Conservation (phyloP, 768 basidiomycete species). For the Naganishia friedmannii region DNA sequence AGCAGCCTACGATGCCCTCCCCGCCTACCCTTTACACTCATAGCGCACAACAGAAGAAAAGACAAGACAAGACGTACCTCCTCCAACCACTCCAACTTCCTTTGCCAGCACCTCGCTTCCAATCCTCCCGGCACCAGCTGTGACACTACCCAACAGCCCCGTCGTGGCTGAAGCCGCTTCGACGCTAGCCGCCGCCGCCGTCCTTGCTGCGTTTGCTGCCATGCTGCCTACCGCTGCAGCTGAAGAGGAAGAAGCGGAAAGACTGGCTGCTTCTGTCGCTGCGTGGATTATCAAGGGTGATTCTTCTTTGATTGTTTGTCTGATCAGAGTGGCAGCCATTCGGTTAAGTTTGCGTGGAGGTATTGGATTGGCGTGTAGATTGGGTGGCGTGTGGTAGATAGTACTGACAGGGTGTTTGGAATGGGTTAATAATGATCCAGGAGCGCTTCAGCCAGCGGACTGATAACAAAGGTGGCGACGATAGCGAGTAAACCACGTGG, state of each 20-base stretch:
- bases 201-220: constrained; percentile 4
- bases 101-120: not conserved
- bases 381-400: too few species aligned
- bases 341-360: not conserved
- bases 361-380: not conserved
- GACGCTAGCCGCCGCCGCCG: constrained; percentile 11
- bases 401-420: too few species aligned
- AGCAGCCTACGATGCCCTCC: too few species aligned
- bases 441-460: too few species aligned
- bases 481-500: too few species aligned
- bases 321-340: constrained; percentile 15
- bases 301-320: constrained; percentile 21
- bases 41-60: not conserved
- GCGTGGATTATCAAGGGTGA: constrained; percentile 1
- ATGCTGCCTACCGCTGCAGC: not conserved
- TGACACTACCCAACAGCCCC: not conserved
- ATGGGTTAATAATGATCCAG: too few species aligned
- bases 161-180: not conserved
- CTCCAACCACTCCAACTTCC: not conserved
- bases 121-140: not conserved
- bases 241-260: not conserved
- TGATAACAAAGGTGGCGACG: too few species aligned
- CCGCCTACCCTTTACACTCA: too few species aligned
- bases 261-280: constrained; percentile 10
- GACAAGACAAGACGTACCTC: constrained; percentile 9